Conservation (phyloP, 257 asterid genomes). For the Echium plantagineum region DNA sequence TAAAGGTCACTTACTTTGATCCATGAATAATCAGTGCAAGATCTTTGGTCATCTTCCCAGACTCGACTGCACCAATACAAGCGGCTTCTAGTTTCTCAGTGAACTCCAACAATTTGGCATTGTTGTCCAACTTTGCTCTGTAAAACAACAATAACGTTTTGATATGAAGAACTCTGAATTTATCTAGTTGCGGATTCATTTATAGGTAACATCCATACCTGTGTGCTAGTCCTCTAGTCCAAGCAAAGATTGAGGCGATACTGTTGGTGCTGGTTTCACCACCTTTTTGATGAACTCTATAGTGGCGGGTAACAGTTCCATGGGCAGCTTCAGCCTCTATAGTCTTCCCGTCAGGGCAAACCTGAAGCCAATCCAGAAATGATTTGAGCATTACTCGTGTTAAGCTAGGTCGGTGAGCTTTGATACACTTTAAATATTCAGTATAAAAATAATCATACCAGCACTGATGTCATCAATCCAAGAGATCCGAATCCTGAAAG, state of each 20-base stretch:
- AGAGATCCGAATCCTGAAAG: constrained; percentile 94
- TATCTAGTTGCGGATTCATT: neutral
- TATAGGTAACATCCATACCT: constrained; percentile 26
- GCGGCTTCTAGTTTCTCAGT: constrained; percentile 90
- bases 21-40: constrained; percentile 92
- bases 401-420: no score
- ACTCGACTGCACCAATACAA: constrained; percentile 77
- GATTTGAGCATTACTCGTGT: constrained; percentile 10
- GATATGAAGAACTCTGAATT: neutral
- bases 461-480: constrained; percentile 96
- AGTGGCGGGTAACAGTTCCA: constrained; percentile 98
- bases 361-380: constrained; percentile 27
- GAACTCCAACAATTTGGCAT: constrained; percentile 73
- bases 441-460: constrained; percentile 41
- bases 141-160: neutral
- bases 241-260: constrained; percentile 97
- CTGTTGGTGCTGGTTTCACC: constrained; percentile 99
- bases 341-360: constrained; percentile 99
- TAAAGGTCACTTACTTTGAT: constrained; percentile 48
- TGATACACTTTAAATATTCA: neutral
- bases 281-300: constrained; percentile 91
- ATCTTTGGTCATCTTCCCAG: constrained; percentile 98
- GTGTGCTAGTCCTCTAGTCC: constrained; percentile 99
- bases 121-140: constrained; percentile 90
- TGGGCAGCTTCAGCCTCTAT: constrained; percentile 99